Base-by-base conservation (phyloP, 345 rosid genomes). In the Ceriops zippeliana region DNA sequence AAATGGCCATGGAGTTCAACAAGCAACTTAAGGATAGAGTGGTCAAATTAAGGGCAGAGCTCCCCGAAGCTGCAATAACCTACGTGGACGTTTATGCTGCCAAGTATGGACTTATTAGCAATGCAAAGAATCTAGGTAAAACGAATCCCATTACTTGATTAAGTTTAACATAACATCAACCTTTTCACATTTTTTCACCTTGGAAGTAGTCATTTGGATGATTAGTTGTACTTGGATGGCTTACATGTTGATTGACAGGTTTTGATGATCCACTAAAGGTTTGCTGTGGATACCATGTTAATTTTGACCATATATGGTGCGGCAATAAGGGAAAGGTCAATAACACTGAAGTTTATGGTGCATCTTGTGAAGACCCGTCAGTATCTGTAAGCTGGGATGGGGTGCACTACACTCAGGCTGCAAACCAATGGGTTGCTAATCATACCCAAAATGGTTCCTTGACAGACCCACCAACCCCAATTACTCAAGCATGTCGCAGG, bases 1-100 rank as follows among this genome's bases (percentile, higher is more conserved):
- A 82, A 27, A 86, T 88, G 84, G 89, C 96, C 1, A 62, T 83
- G 7, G 92, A 87, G 85, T 89, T 93, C 73, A 93, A 93, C 59
- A 80, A 69, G 70, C 73, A 84, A 76, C 89, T 91, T 58, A 88
- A 88, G 72, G 88, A 84, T 7, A 83, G 83, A 76, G 72, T 90
- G 6, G 62, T 73, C 69, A 86, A 74, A 54, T 76, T 88, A 35
- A 78, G 92, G 66, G 65, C 62, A 67, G 86, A 89, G 80, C 89
- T 91, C 32, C 86, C 84, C 0, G 68, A 78, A 65, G 92, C 95
- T 49, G 95, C 85, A 17, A 79, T 93, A 52, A 88, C 93, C 9
- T 83, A 83, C n/a, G 92, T 91, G 42, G 97, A 93, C 78, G 86
- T 89, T 34, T 88, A 84, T 66, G 57, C 91, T 68, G 92, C 96